Percentiles rank a stretch among this genome's conserved stretches.
phyloP scores from a whole-genome alignment of 1,139 yeast species.

The Geotrichum bryndzae region DNA sequence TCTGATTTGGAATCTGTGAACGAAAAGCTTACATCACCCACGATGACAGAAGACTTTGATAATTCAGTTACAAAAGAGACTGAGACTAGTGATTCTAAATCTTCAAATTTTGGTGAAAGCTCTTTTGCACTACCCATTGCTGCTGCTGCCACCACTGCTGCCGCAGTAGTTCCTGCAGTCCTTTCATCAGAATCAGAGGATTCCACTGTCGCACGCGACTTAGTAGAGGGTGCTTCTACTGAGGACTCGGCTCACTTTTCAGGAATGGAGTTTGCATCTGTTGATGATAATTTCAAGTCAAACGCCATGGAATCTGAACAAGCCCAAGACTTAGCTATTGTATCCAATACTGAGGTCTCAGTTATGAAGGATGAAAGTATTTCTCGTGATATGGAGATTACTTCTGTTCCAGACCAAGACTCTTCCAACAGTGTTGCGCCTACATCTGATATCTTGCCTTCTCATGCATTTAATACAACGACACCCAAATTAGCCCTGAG shows the following conservation, averaged over 20 bases:
- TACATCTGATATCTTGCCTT: not conserved
- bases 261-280: not conserved
- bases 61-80: not conserved
- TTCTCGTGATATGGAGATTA: not conserved
- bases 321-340: not conserved
- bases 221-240: not conserved
- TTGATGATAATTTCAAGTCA: not conserved
- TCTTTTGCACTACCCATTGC: not conserved
- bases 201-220: not conserved
- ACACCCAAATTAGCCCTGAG: not conserved
- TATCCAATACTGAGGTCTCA: not conserved
- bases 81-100: not conserved
- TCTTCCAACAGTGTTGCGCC: not conserved
- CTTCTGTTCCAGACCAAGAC: not conserved
- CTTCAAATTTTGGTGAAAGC: not conserved
- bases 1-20: not conserved
- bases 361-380: not conserved
- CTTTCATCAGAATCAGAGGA: not conserved
- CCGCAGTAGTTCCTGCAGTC: slow-evolving; percentile 6
- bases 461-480: not conserved
- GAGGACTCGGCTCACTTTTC: not conserved
- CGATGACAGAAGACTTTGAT: not conserved
- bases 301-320: not conserved
- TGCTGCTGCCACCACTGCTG: slow-evolving; percentile 10
- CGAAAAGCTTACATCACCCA: not conserved